Percentiles rank a stretch among this genome's conserved stretches.
phyloP scores from a whole-genome alignment of 2,329 filamentous ascomycete species.

The Clonostachys rhizophaga region DNA sequence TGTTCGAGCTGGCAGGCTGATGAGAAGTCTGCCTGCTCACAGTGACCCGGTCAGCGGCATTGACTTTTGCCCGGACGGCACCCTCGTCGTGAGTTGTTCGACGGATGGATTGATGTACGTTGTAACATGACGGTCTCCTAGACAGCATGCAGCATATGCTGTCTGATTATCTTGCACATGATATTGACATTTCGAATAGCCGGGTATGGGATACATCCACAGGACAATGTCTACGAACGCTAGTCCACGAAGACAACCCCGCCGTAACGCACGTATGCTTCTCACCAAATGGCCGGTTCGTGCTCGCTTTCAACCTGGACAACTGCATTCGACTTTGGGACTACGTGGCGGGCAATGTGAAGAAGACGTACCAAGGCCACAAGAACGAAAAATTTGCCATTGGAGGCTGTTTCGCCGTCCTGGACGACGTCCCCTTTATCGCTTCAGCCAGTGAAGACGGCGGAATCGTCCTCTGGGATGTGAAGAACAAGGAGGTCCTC shows the following conservation, averaged over 20 bases:
- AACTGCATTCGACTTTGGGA: constrained; percentile 90
- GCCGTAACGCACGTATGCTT: constrained; percentile 87
- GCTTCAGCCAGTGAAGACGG: constrained; percentile 87
- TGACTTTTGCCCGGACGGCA: constrained; percentile 89
- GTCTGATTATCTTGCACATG: not conserved
- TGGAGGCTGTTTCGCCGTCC: constrained; percentile 74
- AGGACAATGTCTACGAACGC: constrained; percentile 88
- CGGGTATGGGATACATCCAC: constrained; percentile 95
- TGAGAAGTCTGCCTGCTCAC: constrained; percentile 89
- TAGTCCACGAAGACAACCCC: constrained; percentile 95
- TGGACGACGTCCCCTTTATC: constrained; percentile 52
- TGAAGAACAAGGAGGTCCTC: constrained; percentile 76
- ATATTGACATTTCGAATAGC: constrained; percentile 24
- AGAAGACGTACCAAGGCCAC: constrained; percentile 97
- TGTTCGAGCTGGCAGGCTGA: constrained; percentile 77
- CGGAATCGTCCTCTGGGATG: constrained; percentile 83
- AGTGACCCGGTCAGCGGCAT: constrained; percentile 93
- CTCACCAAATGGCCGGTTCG: constrained; percentile 87
- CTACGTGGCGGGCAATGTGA: constrained; percentile 83
- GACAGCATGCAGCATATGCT: not conserved
- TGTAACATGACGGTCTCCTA: not conserved
- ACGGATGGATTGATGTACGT: constrained; percentile 82
- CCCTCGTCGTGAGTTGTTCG: constrained; percentile 84
- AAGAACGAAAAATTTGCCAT: constrained; percentile 79
- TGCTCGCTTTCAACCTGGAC: constrained; percentile 89